Percentiles rank a stretch among this genome's conserved stretches.
These are phyloP conservation scores for Porphyrellus cyaneotinctus DNA, from an alignment of 768 basidiomycete genomes.

Conservation along the genomic window DNA sequence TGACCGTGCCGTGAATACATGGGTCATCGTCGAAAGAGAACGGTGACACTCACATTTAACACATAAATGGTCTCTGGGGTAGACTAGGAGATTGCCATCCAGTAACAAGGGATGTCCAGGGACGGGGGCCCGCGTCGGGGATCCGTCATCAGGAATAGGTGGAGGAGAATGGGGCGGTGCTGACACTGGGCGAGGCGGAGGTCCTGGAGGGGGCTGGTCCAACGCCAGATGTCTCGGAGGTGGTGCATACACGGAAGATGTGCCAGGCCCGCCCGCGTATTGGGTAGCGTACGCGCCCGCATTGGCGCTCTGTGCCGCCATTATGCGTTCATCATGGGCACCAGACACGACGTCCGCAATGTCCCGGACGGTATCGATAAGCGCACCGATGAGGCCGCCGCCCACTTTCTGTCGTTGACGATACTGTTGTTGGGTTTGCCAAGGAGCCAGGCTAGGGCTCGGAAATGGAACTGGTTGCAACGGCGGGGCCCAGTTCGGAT, in stretches of 20 bases:
- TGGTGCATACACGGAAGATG: conserved; percentile 5
- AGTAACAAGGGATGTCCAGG: conserved; percentile 67
- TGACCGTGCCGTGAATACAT: conserved; percentile 24
- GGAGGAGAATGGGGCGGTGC: conserved; percentile 13
- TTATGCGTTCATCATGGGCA: conserved; percentile 16
- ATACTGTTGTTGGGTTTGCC: conserved; percentile 21
- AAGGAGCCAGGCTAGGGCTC: conserved; percentile 12
- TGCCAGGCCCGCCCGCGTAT: background rate
- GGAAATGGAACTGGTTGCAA: background rate
- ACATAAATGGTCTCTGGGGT: conserved; percentile 61
- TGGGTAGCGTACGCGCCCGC: conserved; percentile 20
- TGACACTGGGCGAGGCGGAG: conserved; percentile 10
- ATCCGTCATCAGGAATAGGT: conserved; percentile 43
- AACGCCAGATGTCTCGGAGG: conserved; percentile 8
- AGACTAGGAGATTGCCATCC: conserved; percentile 61
- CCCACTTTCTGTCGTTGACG: conserved; percentile 12
- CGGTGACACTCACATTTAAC: conserved; percentile 52
- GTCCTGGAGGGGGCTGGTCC: background rate
- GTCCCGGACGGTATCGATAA: conserved; percentile 26
- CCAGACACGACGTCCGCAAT: conserved; percentile 29
- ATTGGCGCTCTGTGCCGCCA: conserved; percentile 14
- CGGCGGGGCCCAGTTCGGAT: background rate
- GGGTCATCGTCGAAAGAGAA: no score
- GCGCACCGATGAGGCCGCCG: conserved; percentile 26
- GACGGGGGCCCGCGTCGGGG: conserved; percentile 58